Conservation (phyloP, 2,329 filamentous ascomycete genomes). For the Ceratocystis albifundus region DNA sequence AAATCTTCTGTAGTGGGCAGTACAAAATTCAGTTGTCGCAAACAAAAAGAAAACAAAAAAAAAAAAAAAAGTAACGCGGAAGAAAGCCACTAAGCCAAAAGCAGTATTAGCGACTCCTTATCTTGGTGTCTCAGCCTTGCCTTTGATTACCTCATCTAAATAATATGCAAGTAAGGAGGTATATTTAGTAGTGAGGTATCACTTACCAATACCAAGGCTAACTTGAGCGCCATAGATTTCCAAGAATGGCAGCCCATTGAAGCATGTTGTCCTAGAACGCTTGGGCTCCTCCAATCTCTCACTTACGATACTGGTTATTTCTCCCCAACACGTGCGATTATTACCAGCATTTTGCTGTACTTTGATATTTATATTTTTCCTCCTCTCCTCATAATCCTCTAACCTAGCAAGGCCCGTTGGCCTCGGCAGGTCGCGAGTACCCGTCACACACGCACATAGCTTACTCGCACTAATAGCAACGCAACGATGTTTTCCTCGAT, state of each 20-base stretch:
- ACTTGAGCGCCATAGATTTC: neutral
- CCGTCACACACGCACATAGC: neutral
- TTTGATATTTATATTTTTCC: neutral
- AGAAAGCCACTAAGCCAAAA: slow-evolving; percentile 2
- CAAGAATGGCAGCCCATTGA: slow-evolving; percentile 10
- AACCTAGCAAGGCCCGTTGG: neutral
- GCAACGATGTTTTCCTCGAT: slow-evolving; percentile 38
- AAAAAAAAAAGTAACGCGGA: neutral
- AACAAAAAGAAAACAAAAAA: neutral
- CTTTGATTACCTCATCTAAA: neutral
- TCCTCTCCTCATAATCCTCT: neutral
- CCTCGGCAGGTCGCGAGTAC: neutral
- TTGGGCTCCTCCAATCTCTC: slow-evolving; percentile 25
- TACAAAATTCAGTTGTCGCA: neutral
- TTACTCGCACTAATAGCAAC: slow-evolving; percentile 37
- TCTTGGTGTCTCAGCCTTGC: neutral
- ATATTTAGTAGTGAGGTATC: neutral
- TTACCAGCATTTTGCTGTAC: neutral
- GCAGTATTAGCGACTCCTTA: neutral
- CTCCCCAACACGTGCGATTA: neutral
- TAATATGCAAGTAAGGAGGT: neutral
- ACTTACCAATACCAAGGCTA: too few species aligned
- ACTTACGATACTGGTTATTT: neutral
- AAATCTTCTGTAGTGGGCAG: neutral
- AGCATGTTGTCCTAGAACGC: slow-evolving; percentile 1